A percentile compares a stretch with the other conserved stretches of the same genome.
These are phyloP conservation scores for Scleromitrula shiraiana DNA, from an alignment of 2,329 filamentous ascomycete species.

Conservation along the genomic window DNA sequence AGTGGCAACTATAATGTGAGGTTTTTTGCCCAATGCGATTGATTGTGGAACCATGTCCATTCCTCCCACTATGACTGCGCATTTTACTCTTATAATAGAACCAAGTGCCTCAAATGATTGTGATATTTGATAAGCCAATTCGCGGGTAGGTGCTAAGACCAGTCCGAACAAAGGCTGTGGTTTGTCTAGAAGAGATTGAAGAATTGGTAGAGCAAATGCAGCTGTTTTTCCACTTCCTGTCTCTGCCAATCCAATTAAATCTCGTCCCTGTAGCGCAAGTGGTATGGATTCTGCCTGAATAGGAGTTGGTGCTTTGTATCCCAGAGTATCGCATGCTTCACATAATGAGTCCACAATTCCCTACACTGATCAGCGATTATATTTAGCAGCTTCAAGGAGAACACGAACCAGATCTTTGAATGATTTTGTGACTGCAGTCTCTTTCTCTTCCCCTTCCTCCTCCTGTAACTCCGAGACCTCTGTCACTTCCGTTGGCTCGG, in stretches of 20 bases:
- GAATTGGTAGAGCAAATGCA: constrained; percentile 85
- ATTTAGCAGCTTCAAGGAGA: not conserved
- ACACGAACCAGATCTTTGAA: constrained; percentile 40
- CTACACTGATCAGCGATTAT: constrained; percentile 30
- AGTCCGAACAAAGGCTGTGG: constrained; percentile 82
- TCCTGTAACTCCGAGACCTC: constrained; percentile 18
- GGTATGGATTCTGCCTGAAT: constrained; percentile 87
- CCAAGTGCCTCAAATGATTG: constrained; percentile 83
- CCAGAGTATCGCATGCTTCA: constrained; percentile 75
- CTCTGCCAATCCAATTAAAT: constrained; percentile 89
- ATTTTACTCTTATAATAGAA: constrained; percentile 78
- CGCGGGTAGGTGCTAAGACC: constrained; percentile 84
- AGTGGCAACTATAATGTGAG: constrained; percentile 88
- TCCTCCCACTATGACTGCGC: constrained; percentile 80
- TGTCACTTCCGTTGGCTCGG: constrained; percentile 1
- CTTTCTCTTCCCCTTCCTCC: constrained; percentile 15
- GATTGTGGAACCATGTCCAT: constrained; percentile 92
- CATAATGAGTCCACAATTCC: constrained; percentile 81
- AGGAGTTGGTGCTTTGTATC: constrained; percentile 78
- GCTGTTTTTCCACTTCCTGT: constrained; percentile 95
- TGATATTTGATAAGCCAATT: constrained; percentile 86
- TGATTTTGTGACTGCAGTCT: constrained; percentile 30
- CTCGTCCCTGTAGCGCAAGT: constrained; percentile 66
- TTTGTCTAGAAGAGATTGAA: constrained; percentile 83
- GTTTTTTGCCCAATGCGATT: constrained; percentile 90